Evolutionary conservation across 2,329 filamentous ascomycete species (phyloP).

Genomic region (Hymenotorrendiella dingleyae): DNA sequence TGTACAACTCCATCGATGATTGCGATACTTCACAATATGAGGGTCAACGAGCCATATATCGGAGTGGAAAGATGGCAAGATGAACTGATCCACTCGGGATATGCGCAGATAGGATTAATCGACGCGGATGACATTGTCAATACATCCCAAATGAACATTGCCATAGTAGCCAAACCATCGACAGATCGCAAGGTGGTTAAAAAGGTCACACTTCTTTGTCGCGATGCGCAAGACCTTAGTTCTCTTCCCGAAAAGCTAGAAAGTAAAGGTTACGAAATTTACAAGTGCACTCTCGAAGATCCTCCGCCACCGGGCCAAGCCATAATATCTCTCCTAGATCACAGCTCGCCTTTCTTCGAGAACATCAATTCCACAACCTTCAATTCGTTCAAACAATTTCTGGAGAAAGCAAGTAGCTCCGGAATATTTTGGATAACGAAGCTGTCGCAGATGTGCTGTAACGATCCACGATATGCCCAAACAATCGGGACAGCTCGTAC

Average conservation of each 20-base stretch:
- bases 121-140: too few relatives aligned
- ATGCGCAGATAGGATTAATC: too few relatives aligned
- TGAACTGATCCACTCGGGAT: too few relatives aligned
- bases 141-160: too few relatives aligned
- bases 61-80: too few relatives aligned
- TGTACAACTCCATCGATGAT: too few relatives aligned
- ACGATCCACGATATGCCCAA: slow-evolving; percentile 19
- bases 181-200: too few relatives aligned
- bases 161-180: too few relatives aligned
- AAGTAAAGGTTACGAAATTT: neutral
- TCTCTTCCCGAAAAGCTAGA: neutral
- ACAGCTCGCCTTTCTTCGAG: neutral
- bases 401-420: neutral
- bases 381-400: neutral
- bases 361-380: neutral
- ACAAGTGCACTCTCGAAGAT: neutral
- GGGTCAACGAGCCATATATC: too few relatives aligned
- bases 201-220: too few relatives aligned
- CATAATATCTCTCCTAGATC: neutral
- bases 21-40: too few relatives aligned
- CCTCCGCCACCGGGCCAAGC: neutral
- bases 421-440: slow-evolving; percentile 15
- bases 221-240: too few relatives aligned
- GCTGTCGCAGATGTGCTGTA: slow-evolving; percentile 15
- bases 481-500: slow-evolving; percentile 20